A percentile compares a stretch with the other conserved stretches of the same genome.
These are phyloP conservation scores for Margaritispora aquatica DNA, from an alignment of 495 filamentous ascomycete species.

Conservation along the genomic window DNA sequence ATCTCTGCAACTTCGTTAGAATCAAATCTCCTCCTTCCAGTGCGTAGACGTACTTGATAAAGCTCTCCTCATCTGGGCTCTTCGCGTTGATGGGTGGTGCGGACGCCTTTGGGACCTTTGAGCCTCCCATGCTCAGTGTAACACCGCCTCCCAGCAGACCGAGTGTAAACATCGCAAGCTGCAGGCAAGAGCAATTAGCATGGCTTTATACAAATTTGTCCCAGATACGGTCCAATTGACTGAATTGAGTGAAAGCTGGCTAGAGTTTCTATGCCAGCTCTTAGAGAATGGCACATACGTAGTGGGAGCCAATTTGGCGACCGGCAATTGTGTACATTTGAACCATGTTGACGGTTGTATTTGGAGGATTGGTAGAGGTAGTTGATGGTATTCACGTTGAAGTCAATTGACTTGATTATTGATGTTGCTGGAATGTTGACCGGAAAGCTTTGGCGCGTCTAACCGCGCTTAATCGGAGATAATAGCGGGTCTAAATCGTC, in stretches of 20 bases:
- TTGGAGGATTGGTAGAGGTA: conserved; percentile 23
- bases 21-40: not conserved
- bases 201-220: not conserved
- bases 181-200: conserved; percentile 18
- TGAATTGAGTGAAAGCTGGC: not conserved
- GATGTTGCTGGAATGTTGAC: conserved; percentile 7
- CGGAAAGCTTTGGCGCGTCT: conserved; percentile 15
- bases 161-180: conserved; percentile 88
- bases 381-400: conserved; percentile 14
- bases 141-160: conserved; percentile 54
- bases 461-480: not conserved
- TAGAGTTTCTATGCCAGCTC: not conserved
- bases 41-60: conserved; percentile 75
- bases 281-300: conserved; percentile 53
- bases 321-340: conserved; percentile 78
- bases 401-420: conserved; percentile 25
- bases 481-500: not conserved
- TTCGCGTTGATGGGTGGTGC: conserved; percentile 80
- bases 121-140: conserved; percentile 50
- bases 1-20: conserved; percentile 45
- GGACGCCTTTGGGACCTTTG: conserved; percentile 48
- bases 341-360: conserved; percentile 64
- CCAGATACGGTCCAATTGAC: conserved; percentile 4
- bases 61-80: conserved; percentile 91
- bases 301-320: conserved; percentile 87